Evolutionary conservation across 164 flowering plant genomes (phyloP), one percentile per base, ranked within the genome.

Genomic region (Aristolochia contorta): DNA sequence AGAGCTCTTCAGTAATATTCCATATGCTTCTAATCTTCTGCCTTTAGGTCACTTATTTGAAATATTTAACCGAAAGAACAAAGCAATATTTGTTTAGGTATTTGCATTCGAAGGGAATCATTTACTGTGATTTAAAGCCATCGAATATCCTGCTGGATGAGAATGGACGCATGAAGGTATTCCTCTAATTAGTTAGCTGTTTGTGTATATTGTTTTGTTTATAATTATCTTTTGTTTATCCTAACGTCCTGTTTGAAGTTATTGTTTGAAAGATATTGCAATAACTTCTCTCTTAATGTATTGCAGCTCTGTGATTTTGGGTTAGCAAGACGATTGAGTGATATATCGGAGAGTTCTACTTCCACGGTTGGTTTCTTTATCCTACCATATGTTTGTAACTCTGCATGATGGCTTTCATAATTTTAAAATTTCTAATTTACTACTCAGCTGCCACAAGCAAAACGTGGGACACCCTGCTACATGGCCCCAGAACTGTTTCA

Each of bases 401-500:
- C 7, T 13, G 12, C 54, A 32, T 64, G 41, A n/a, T 48, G 37
- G 56, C 16, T 58, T 21, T 22, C 16, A 18, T 47, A 16, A 55
- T 21, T 10, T 47, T 56, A 13, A 15, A 45, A 16, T 41, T 27
- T 55, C 55, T 47, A 16, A 66, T 61, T 48, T 52, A 47, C 41
- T 71, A 27, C 62, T 55, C 65, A 89, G 95, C 71, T 89, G 72
- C 96, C 93, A 49, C 99, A 82, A 71, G 87, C 96, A 69, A 94
- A 91, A 69, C 92, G 97, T 65, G 99, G 97, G 70, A 86, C 99
- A 21, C 99, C 99, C 1, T 84, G 78, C 70, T 94, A 94, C 65
- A 91, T 94, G 99, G 97, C 99, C 67, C 97, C 99, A 48, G 99
- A 91, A 78, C 77, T 94, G 54, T 94, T 91, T 68, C 90, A 85